A percentile compares a stretch with the other conserved stretches of the same genome.
Evolutionary conservation across 2,329 filamentous ascomycete species (phyloP).

Genomic region (Metarhizium rileyi): DNA sequence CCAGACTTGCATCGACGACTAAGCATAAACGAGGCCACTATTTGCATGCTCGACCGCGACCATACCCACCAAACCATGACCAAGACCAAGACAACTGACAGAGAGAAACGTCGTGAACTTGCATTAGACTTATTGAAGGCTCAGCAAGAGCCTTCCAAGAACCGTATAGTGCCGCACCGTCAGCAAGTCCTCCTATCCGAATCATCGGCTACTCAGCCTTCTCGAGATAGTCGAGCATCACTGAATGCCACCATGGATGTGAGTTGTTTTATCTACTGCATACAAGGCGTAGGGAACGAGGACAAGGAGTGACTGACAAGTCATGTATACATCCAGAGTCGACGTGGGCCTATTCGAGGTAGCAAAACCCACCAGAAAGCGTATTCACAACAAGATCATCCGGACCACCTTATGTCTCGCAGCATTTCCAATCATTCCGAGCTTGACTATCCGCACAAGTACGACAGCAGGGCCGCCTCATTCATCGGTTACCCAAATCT

Average conservation of each 20-base stretch:
- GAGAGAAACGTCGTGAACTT: not conserved
- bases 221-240: not conserved
- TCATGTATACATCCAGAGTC: constrained; percentile 1
- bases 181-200: not conserved
- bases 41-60: not conserved
- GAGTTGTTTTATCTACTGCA: not conserved
- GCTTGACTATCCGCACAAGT: constrained; percentile 16
- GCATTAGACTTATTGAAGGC: not conserved
- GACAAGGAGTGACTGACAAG: not conserved
- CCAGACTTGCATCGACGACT: not conserved
- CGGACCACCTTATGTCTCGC: constrained; percentile 33
- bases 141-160: not conserved
- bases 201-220: not conserved
- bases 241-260: constrained; percentile 4
- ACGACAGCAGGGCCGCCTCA: constrained; percentile 18
- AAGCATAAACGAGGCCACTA: not conserved
- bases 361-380: constrained; percentile 15
- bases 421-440: constrained; percentile 32
- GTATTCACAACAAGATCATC: constrained; percentile 19
- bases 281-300: not conserved
- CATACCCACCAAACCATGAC: not conserved
- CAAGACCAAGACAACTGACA: not conserved
- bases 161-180: not conserved
- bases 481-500: constrained; percentile 7
- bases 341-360: not conserved